Conservation (phyloP, 768 basidiomycete species). For the Collybiopsis luxurians region DNA sequence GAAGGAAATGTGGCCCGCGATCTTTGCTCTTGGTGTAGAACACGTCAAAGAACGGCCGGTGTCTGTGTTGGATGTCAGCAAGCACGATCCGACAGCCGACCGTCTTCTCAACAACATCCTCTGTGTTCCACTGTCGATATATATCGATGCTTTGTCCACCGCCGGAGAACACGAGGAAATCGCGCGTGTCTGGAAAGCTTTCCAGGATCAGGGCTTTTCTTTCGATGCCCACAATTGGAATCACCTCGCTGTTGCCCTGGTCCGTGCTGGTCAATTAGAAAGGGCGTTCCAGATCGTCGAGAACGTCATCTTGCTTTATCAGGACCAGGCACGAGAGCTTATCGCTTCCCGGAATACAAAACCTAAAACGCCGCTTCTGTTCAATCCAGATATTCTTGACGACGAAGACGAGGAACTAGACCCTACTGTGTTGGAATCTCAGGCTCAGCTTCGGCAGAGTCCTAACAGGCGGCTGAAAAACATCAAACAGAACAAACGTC, state of each 20-base stretch:
- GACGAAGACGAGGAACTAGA: not conserved
- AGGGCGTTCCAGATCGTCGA: conserved; percentile 84
- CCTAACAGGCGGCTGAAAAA: not conserved
- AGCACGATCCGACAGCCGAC: conserved; percentile 12
- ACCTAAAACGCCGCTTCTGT: conserved; percentile 40
- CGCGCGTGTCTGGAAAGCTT: conserved; percentile 61
- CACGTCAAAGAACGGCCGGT: conserved; percentile 30
- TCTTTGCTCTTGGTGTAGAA: conserved; percentile 55
- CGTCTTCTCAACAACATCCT: conserved; percentile 50
- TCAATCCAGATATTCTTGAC: conserved; percentile 13
- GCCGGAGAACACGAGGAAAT: conserved; percentile 62
- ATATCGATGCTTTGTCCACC: conserved; percentile 70
- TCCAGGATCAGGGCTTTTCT: conserved; percentile 60
- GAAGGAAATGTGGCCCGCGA: conserved; percentile 63
- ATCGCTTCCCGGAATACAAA: conserved; percentile 22
- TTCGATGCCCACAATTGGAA: conserved; percentile 95
- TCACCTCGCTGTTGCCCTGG: conserved; percentile 68
- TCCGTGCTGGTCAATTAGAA: conserved; percentile 78
- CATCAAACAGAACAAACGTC: conserved; percentile 14
- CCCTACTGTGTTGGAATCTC: not conserved
- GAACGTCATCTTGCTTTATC: conserved; percentile 65
- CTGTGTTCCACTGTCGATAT: conserved; percentile 76
- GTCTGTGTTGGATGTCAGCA: conserved; percentile 27
- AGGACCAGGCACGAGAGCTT: conserved; percentile 26
- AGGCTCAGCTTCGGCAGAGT: conserved; percentile 4